These are phyloP conservation scores for Lathyrus tuberosus DNA, from an alignment of 306 rosid genomes.

Conservation along the genomic window DNA sequence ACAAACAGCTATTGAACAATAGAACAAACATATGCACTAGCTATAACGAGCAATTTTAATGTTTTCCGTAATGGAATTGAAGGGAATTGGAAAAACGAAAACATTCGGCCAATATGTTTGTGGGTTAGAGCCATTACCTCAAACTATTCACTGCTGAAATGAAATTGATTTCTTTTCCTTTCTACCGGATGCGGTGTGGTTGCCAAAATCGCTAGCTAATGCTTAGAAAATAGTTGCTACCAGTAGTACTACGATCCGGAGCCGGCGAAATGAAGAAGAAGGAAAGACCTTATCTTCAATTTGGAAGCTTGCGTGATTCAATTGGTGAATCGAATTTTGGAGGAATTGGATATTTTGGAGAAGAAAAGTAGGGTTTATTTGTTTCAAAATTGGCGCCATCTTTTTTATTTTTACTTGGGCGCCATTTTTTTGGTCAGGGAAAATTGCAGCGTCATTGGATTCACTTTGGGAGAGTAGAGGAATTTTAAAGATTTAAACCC, in stretches of 20 bases:
- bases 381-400: conserved; percentile 14
- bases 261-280: background rate
- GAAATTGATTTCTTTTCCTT: background rate
- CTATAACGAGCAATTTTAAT: background rate
- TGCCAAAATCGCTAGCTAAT: background rate
- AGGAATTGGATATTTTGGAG: background rate
- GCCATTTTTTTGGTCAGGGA: conserved; percentile 3
- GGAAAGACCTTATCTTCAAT: background rate
- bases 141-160: background rate
- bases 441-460: background rate
- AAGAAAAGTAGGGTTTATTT: conserved; percentile 29
- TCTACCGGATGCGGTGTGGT: background rate
- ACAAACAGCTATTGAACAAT: background rate
- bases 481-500: too few species aligned
- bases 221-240: background rate
- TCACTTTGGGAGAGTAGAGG: background rate
- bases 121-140: conserved; percentile 6
- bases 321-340: background rate
- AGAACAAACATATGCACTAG: background rate
- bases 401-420: conserved; percentile 2
- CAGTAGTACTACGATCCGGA: background rate
- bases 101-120: background rate
- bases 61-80: background rate
- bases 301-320: background rate
- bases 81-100: background rate